Evolutionary conservation across 805 yeast species (phyloP).

Genomic region (Starmerella floris): DNA sequence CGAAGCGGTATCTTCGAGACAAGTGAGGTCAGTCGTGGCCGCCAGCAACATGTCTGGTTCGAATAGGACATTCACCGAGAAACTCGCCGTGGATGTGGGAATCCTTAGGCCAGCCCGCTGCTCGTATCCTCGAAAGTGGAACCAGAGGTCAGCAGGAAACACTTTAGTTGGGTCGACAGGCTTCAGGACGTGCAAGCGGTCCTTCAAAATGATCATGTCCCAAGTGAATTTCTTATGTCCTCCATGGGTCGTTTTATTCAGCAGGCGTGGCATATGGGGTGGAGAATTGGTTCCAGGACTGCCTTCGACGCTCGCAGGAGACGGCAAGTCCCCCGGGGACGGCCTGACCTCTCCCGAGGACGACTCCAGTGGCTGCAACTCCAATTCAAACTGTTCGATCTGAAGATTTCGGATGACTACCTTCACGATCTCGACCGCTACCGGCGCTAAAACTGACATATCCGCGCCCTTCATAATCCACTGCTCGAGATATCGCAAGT

Average conservation of each 20-base stretch:
- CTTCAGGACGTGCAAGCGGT: not conserved
- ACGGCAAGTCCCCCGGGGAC: too few species aligned
- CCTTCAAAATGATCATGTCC: not conserved
- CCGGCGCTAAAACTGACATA: not conserved
- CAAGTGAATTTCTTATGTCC: too few species aligned
- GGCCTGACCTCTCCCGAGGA: too few species aligned
- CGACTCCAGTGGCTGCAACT: conserved; percentile 1
- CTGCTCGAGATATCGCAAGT: conserved; percentile 43
- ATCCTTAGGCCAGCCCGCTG: not conserved
- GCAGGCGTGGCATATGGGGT: not conserved
- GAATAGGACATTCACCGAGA: conserved; percentile 5
- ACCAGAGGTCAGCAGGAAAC: conserved; percentile 4
- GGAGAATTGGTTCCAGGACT: not conserved
- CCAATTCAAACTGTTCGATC: conserved; percentile 6
- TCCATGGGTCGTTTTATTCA: not conserved
- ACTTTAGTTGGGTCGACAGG: not conserved
- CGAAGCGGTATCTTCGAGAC: not conserved
- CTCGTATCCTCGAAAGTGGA: not conserved
- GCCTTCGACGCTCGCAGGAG: too few species aligned
- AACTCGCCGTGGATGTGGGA: not conserved
- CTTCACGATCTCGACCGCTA: conserved; percentile 3
- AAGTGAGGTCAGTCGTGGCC: not conserved
- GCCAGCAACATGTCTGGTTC: conserved; percentile 1
- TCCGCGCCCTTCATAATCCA: conserved; percentile 17
- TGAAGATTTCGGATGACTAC: conserved; percentile 12